phyloP scores from a whole-genome alignment of 129 eudicot genomes.

The Pittosporum tobira region DNA sequence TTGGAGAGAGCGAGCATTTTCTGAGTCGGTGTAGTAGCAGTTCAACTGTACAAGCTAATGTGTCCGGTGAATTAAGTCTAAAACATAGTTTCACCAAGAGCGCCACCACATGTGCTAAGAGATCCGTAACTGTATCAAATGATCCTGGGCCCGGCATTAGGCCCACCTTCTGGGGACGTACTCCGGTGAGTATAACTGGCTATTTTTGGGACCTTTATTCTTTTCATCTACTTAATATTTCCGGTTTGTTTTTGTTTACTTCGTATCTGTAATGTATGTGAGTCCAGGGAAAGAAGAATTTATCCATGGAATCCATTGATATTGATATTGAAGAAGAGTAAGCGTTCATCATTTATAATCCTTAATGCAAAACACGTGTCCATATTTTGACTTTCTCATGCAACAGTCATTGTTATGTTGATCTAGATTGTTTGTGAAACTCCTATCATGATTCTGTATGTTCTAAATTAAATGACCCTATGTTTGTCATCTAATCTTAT shows the following conservation, averaged over 20 bases:
- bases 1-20: constrained; percentile 9
- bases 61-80: constrained; percentile 12
- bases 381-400: background rate
- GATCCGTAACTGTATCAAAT: constrained; percentile 11
- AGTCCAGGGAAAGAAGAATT: constrained; percentile 68
- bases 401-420: background rate
- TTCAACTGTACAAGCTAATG: constrained; percentile 4
- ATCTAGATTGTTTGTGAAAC: constrained; percentile 9
- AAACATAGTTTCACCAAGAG: background rate
- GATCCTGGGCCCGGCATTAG: constrained; percentile 19
- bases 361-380: background rate
- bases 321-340: constrained; percentile 60
- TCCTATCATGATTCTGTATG: background rate
- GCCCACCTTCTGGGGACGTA: constrained; percentile 40
- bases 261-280: constrained; percentile 16
- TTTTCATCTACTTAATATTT: background rate
- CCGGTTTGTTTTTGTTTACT: background rate
- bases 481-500: constrained; percentile 3
- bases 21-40: constrained; percentile 1
- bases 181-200: constrained; percentile 32
- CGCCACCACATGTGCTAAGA: constrained; percentile 3
- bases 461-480: background rate
- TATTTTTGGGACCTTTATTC: background rate
- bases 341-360: constrained; percentile 7
- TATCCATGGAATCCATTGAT: constrained; percentile 61